Evolutionary conservation across 495 filamentous ascomycete genomes (phyloP), one percentile per base, ranked within the genome.

Genomic region (Aspergillus conjunctus): DNA sequence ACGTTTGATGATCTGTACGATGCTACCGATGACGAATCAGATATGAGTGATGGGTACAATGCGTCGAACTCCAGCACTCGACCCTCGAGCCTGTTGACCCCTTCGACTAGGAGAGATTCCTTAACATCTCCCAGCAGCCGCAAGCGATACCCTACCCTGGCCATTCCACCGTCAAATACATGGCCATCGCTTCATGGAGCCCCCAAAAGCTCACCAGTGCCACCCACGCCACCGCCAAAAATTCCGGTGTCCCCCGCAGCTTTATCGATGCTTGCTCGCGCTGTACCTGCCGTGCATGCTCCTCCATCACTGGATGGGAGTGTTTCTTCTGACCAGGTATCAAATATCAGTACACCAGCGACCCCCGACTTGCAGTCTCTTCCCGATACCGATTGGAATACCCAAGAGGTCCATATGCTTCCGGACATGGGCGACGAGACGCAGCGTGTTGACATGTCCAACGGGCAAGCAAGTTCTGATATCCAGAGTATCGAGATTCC

Each of bases 281-380:
- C 82, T 52, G 81, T 91, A 14, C 91, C 92, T 10, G 85, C 84
- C 17, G 78, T 84, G n/a, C 91, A 89, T 65, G 87, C 91, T 0
- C 86, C 92, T 8, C 92, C 92, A 7, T 96, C 92, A 10, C 83
- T 97, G 3, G 91, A 96, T 79, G 92, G 91, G 9, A 95, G 91
- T 74, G 62, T 92, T 43, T 88, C 86, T 17, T 95, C 91, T 8
- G 91, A 96, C 63, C 91, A 95, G 66, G 81, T 92, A 73, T 90
- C 90, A 7, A 78, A 80, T 52, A 79, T 91, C 57, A 93, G 88
- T 66, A 89, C 88, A 20, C 90, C 93, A 6, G 83, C 87, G 6
- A 97, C 92, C 8, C 92, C 92, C 18, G 82, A 91, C 50, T 77
- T 90, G 34, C 84, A 84, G 30, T 80, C 81, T 32, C 70, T 82